Conservation (phyloP, 2,329 filamentous ascomycete species). For the Akanthomyces muscarius region DNA sequence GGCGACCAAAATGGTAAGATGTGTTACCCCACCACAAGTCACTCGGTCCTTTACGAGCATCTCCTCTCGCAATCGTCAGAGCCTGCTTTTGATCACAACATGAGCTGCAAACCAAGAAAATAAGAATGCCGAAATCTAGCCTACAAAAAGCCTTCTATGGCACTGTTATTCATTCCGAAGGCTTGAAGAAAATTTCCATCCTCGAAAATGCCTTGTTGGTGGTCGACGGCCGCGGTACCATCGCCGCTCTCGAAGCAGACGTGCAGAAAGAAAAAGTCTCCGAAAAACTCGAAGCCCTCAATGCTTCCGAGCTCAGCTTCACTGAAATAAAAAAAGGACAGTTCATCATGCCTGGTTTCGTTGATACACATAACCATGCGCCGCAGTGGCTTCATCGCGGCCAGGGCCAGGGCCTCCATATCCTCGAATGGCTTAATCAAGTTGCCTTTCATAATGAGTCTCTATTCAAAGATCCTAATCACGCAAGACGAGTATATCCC, state of each 20-base stretch:
- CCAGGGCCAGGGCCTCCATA: constrained; percentile 47
- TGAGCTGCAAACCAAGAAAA: background rate
- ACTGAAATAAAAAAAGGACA: constrained; percentile 35
- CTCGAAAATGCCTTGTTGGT: constrained; percentile 36
- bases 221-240: constrained; percentile 24
- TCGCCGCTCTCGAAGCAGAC: constrained; percentile 24
- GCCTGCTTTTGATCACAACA: background rate
- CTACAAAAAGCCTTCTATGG: constrained; percentile 5
- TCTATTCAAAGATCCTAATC: constrained; percentile 49
- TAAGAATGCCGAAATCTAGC: background rate
- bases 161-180: constrained; percentile 34
- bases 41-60: background rate
- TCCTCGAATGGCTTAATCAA: constrained; percentile 60
- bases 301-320: constrained; percentile 16
- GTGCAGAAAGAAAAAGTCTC: constrained; percentile 19
- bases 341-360: constrained; percentile 56
- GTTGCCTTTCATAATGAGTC: constrained; percentile 63
- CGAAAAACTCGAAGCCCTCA: constrained; percentile 15
- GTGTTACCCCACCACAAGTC: background rate
- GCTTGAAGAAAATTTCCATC: constrained; percentile 32
- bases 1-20: background rate
- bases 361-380: constrained; percentile 67
- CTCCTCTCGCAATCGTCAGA: background rate
- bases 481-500: constrained; percentile 50
- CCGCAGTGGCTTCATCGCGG: constrained; percentile 52